These are phyloP conservation scores for Mortierella sp. DNA, from an alignment of 371 early-diverging fungal species.

Conservation along the genomic window DNA sequence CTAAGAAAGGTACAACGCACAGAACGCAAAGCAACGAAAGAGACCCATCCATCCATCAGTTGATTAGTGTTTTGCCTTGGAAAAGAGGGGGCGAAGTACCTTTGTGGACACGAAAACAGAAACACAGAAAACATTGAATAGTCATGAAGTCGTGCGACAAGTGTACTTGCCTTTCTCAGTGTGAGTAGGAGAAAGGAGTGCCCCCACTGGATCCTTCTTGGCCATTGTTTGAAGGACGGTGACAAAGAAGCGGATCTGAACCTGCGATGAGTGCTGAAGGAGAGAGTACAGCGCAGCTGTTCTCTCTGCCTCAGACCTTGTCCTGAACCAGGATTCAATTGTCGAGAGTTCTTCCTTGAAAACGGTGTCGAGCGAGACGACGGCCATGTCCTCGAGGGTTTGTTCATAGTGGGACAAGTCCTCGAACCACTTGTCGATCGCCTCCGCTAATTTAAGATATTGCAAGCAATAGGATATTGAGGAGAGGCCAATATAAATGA, in stretches of 20 bases:
- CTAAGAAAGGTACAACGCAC: slow-evolving; percentile 28
- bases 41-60: neutral
- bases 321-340: slow-evolving; percentile 96
- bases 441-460: slow-evolving; percentile 67
- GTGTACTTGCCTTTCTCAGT: slow-evolving; percentile 68
- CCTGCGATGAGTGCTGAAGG: slow-evolving; percentile 89
- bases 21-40: neutral
- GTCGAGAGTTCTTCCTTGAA: slow-evolving; percentile 95
- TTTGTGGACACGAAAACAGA: slow-evolving; percentile 8
- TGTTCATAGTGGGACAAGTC: slow-evolving; percentile 92
- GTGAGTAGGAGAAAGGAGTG: slow-evolving; percentile 72
- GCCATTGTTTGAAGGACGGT: slow-evolving; percentile 93
- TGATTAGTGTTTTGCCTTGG: neutral
- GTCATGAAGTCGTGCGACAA: neutral
- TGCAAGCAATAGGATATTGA: neutral
- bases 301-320: slow-evolving; percentile 91
- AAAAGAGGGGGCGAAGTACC: slow-evolving; percentile 7
- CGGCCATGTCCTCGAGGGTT: slow-evolving; percentile 95
- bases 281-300: slow-evolving; percentile 93
- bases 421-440: slow-evolving; percentile 92
- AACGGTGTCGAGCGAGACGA: slow-evolving; percentile 89
- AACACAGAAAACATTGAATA: slow-evolving; percentile 12
- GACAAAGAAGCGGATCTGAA: slow-evolving; percentile 94
- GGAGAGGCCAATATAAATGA: neutral
- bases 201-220: slow-evolving; percentile 77